These are phyloP conservation scores for Camelina hispida DNA, from an alignment of 345 rosid species.

Conservation along the genomic window DNA sequence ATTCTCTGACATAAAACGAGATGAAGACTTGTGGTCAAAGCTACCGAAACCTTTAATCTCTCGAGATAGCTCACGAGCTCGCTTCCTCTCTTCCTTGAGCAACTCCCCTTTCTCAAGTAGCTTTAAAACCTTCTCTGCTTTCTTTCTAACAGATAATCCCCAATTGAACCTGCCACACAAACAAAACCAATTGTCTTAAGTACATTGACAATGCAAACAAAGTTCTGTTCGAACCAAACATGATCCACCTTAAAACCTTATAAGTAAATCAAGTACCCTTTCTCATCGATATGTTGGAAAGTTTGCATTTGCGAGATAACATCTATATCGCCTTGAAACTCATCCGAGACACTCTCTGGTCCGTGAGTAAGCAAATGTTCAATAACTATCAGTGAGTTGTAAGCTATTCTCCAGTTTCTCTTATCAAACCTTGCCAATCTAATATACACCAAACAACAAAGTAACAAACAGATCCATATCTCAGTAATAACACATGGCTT, in stretches of 20 bases:
- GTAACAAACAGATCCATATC: neutral
- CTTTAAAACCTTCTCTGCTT: constrained; percentile 68
- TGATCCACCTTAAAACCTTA: neutral
- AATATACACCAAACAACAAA: constrained; percentile 20
- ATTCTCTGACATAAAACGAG: constrained; percentile 41
- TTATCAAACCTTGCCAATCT: constrained; percentile 76
- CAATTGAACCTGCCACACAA: constrained; percentile 72
- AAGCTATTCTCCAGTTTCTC: constrained; percentile 78
- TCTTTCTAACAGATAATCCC: constrained; percentile 83
- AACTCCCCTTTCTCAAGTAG: constrained; percentile 70
- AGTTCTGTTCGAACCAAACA: neutral
- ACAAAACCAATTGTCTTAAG: neutral
- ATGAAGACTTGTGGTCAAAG: constrained; percentile 50
- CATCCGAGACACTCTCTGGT: constrained; percentile 84
- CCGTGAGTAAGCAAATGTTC: constrained; percentile 92
- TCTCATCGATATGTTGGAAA: constrained; percentile 79
- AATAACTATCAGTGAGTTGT: constrained; percentile 73
- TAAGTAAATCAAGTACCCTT: constrained; percentile 55
- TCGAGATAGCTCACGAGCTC: constrained; percentile 79
- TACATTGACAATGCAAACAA: neutral
- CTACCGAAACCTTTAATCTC: constrained; percentile 93
- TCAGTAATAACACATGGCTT: neutral
- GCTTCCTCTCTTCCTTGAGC: constrained; percentile 73
- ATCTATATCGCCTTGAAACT: constrained; percentile 67
- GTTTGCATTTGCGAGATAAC: constrained; percentile 56